Evolutionary conservation across 1,284 basidiomycete genomes (phyloP).

Genomic region (Cutaneotrichosporon spelunceum): DNA sequence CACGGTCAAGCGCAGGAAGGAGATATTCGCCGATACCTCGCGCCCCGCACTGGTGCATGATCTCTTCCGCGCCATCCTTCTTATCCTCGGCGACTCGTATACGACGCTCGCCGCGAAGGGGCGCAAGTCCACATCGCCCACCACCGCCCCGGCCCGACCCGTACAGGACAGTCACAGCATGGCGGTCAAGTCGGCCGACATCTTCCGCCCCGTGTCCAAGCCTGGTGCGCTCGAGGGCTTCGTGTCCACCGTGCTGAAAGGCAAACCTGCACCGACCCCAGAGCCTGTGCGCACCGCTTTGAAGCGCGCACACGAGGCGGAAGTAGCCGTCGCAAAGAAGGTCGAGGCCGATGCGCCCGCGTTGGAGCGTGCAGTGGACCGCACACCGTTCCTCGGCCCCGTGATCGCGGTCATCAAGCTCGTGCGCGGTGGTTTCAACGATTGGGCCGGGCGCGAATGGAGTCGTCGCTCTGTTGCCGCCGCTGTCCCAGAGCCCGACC

Average conservation of each 20-base stretch:
- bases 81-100: conserved; percentile 13
- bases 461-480: conserved; percentile 26
- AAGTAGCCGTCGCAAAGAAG: conserved; percentile 13
- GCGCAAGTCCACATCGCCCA: background rate
- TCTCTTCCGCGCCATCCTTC: conserved; percentile 39
- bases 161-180: conserved; percentile 32
- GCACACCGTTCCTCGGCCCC: conserved; percentile 18
- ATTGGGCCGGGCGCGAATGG: conserved; percentile 39
- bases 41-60: conserved; percentile 31
- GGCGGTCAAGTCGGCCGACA: conserved; percentile 37
- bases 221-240: conserved; percentile 28
- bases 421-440: conserved; percentile 14
- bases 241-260: conserved; percentile 34
- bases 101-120: background rate
- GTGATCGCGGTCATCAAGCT: conserved; percentile 10
- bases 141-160: conserved; percentile 1
- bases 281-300: conserved; percentile 18
- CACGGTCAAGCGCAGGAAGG: conserved; percentile 29
- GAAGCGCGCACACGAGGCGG: conserved; percentile 17
- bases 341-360: conserved; percentile 17
- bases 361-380: conserved; percentile 18
- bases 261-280: conserved; percentile 30
- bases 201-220: conserved; percentile 37
- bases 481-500: conserved; percentile 32
- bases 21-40: conserved; percentile 38